Evolutionary conservation across 176 grass and related monocot species (phyloP).

Genomic region (Poa pratensis): DNA sequence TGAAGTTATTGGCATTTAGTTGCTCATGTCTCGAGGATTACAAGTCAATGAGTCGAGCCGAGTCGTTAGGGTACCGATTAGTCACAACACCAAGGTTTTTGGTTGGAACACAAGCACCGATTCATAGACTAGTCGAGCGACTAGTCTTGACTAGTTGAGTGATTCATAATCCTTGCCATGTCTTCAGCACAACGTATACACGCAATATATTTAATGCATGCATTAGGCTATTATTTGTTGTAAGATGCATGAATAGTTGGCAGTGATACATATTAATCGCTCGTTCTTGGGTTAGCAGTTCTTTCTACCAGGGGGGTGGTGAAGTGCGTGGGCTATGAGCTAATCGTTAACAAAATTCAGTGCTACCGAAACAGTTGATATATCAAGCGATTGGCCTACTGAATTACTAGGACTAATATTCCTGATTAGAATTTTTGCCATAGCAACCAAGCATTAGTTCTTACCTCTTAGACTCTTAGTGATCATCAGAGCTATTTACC

Average conservation of each 20-base stretch:
- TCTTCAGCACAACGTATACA: slow-evolving; percentile 1
- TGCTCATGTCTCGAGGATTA: neutral
- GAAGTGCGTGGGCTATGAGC: neutral
- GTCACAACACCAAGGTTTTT: no score
- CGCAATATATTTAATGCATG: neutral
- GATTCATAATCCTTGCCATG: no score
- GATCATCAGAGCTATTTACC: neutral
- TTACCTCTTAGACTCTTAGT: neutral
- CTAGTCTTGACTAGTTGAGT: no score
- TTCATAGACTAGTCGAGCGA: no score
- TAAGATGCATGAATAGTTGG: slow-evolving; percentile 21
- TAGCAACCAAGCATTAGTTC: slow-evolving; percentile 23
- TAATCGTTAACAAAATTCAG: slow-evolving; percentile 1
- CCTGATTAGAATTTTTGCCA: neutral
- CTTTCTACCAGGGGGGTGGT: no score
- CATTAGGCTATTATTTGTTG: slow-evolving; percentile 11
- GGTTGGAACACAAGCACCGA: no score
- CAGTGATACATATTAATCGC: neutral
- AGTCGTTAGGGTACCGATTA: no score
- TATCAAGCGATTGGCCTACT: neutral
- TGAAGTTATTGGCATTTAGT: slow-evolving; percentile 19
- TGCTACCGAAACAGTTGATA: neutral
- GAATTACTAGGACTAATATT: slow-evolving; percentile 10
- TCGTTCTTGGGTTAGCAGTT: no score
- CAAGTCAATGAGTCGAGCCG: no score